Evolutionary conservation across 345 rosid species (phyloP), one percentile per base, ranked within the genome.

Genomic region (Acer campestre): DNA sequence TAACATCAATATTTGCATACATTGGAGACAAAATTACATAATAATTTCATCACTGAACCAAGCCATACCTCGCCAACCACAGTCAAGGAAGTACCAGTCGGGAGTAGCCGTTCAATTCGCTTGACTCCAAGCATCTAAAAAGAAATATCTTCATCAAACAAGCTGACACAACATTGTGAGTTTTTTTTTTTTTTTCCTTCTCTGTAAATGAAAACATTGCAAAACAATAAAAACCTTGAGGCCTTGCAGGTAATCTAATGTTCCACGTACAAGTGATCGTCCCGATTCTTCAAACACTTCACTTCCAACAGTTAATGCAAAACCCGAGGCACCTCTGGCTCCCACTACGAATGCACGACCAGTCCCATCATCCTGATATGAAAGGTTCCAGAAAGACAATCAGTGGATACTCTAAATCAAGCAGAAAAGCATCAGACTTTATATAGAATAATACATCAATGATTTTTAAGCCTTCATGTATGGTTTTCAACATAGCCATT

Each of bases 51-150:
- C 49, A 35, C 44, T 56, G 64, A 23, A 81, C 12, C 49, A 74
- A 63, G 27, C 66, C 82, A 67, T 89, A 93, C 99, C 98, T 96
- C 99, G 12, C 99, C 99, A 79, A 93, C 97, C 78, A 91, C 89
- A n/a, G 97, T 96, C 81, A 96, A 83, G 42, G 97, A 90, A 74
- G 97, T 86, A 68, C 99, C 97, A 70, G 92, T 89, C 11, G 99
- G 98, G 77, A 95, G 98, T 68, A 95, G 92, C 29, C 97, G 84
- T 78, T 95, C 99, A 75, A 92, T 90, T 20, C 93, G 89, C 88
- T 96, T 96, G 35, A 96, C 96, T 77, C 99, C 99, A 83, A 96
- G 98, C 97, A 93, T 93, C 99, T 95, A 84, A 80, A 81, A 82
- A 69, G 8, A 42, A n/a, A 77, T 20, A 69, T 61, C 56, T 6